Percentiles rank a stretch among this genome's conserved stretches.
Evolutionary conservation across 305 asterid genomes (phyloP).

Genomic region (Striga hermonthica): DNA sequence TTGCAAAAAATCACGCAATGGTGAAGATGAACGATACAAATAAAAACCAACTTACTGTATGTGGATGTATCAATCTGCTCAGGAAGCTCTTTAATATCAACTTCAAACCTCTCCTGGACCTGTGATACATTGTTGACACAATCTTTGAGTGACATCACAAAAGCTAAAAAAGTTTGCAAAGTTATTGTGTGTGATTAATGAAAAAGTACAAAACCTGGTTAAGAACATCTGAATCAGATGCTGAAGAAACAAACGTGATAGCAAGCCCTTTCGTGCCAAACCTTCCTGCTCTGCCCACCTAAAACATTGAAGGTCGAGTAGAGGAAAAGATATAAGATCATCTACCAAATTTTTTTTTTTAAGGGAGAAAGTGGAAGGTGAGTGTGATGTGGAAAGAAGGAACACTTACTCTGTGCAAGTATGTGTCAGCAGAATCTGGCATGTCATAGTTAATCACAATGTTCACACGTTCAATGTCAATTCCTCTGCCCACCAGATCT

Average conservation of each 20-base stretch:
- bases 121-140: background rate
- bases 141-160: no score
- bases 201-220: slow-evolving; percentile 51
- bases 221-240: slow-evolving; percentile 90
- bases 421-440: slow-evolving; percentile 96
- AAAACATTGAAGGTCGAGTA: background rate
- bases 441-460: slow-evolving; percentile 87
- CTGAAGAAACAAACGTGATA: slow-evolving; percentile 88
- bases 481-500: slow-evolving; percentile 91
- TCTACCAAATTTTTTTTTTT: no score
- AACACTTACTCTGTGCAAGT: slow-evolving; percentile 66
- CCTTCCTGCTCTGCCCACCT: slow-evolving; percentile 96
- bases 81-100: background rate
- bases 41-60: background rate
- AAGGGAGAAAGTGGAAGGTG: no score
- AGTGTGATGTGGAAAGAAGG: background rate
- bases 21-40: background rate
- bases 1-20: no score
- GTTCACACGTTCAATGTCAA: slow-evolving; percentile 88
- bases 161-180: no score
- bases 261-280: slow-evolving; percentile 98
- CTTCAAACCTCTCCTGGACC: background rate
- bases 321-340: no score
- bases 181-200: background rate
- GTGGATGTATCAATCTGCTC: background rate